Evolutionary conservation across 2,329 filamentous ascomycete genomes (phyloP).

Genomic region (Fusarium circinatum): DNA sequence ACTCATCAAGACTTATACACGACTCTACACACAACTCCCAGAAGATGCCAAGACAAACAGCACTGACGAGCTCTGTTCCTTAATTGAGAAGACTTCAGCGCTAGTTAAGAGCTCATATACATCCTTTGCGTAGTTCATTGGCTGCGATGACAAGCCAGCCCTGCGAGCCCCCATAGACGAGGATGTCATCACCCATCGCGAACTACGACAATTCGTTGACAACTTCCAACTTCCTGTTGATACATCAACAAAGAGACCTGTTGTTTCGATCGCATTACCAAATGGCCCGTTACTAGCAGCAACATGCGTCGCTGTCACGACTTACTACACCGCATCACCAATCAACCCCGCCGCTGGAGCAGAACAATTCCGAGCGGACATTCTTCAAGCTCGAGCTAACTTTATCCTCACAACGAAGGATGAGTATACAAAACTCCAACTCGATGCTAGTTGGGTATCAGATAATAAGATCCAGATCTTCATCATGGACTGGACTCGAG

Average conservation of each 20-base stretch:
- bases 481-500: not conserved
- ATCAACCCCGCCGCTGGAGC: conserved; percentile 12
- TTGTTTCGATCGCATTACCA: not conserved
- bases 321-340: conserved; percentile 6
- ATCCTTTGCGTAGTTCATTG: conserved; percentile 4
- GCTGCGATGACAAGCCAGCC: not conserved
- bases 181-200: not conserved
- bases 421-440: not conserved
- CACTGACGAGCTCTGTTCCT: not conserved
- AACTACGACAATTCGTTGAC: not conserved
- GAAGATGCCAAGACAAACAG: conserved; percentile 1
- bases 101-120: conserved; percentile 1
- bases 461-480: not conserved
- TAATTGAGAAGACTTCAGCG: not conserved
- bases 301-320: conserved; percentile 7
- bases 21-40: not conserved
- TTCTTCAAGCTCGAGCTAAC: not conserved
- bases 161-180: not conserved
- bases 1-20: conserved; percentile 3
- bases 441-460: not conserved
- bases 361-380: conserved; percentile 12
- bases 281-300: conserved; percentile 6
- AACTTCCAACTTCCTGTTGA: not conserved
- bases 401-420: conserved; percentile 6
- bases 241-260: not conserved